phyloP scores from a whole-genome alignment of 805 yeast species.

The Nakazawaea populi region DNA sequence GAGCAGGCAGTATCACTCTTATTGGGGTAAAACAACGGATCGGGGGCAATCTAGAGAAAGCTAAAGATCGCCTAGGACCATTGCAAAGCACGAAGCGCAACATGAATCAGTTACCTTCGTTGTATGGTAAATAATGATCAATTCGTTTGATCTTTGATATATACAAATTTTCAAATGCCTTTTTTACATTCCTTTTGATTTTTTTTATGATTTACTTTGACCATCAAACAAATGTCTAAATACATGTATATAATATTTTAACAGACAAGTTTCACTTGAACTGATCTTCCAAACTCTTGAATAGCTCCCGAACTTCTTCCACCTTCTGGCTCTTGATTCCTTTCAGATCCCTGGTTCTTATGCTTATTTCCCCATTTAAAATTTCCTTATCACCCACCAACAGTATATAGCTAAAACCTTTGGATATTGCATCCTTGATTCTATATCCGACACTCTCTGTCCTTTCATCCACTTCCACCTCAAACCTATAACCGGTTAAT shows the following conservation, averaged over 20 bases:
- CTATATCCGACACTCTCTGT: conserved; percentile 75
- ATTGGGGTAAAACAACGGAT: background rate
- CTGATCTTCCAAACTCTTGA: conserved; percentile 46
- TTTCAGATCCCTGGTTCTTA: conserved; percentile 53
- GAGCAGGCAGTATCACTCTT: background rate
- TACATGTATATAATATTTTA: background rate
- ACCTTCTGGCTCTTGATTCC: conserved; percentile 36
- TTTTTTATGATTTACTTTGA: too few species aligned
- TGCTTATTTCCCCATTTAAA: conserved; percentile 48
- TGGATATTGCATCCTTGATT: conserved; percentile 68
- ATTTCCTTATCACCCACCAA: conserved; percentile 86
- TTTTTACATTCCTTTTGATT: background rate
- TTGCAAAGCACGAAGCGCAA: background rate
- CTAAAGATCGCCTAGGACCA: background rate
- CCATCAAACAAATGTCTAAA: background rate
- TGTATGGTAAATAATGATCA: background rate
- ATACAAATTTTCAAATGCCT: background rate
- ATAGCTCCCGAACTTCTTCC: conserved; percentile 47
- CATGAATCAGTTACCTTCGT: background rate
- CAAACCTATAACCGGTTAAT: conserved; percentile 53
- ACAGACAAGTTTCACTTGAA: conserved; percentile 26
- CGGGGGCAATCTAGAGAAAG: background rate
- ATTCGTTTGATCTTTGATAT: background rate
- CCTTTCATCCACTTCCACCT: conserved; percentile 71
- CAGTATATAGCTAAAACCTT: conserved; percentile 75